These are phyloP conservation scores for Ilex asprella DNA, from an alignment of 257 asterid species.

Conservation along the genomic window DNA sequence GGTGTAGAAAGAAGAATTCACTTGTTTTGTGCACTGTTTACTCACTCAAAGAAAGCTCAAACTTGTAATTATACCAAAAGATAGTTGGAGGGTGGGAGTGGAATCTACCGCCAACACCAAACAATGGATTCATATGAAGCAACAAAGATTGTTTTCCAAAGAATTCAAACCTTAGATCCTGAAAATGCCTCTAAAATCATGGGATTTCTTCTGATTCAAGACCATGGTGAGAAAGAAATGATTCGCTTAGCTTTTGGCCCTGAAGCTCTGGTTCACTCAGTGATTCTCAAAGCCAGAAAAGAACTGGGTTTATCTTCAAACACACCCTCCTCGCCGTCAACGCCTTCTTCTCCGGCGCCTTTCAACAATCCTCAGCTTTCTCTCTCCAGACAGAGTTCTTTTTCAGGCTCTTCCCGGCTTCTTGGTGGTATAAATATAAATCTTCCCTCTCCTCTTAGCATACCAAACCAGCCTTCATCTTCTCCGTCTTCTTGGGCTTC, in stretches of 20 bases:
- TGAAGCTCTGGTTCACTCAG: constrained; percentile 44
- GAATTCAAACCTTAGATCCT: constrained; percentile 59
- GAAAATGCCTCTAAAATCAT: constrained; percentile 63
- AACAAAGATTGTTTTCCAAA: constrained; percentile 57
- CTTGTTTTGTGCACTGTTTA: not conserved
- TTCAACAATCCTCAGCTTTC: constrained; percentile 8
- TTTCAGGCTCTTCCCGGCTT: constrained; percentile 28
- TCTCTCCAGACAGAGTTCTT: constrained; percentile 43
- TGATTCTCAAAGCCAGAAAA: constrained; percentile 42
- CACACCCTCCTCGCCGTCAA: constrained; percentile 25
- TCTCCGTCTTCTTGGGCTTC: constrained; percentile 35
- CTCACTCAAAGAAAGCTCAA: constrained; percentile 17
- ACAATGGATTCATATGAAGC: constrained; percentile 76
- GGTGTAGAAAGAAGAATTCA: constrained; percentile 17
- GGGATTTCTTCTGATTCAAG: constrained; percentile 64
- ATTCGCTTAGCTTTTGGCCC: constrained; percentile 73
- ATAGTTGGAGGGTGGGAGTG: not conserved
- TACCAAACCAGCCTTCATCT: constrained; percentile 27
- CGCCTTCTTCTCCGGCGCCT: constrained; percentile 30
- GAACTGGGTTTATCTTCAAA: constrained; percentile 40
- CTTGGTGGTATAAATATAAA: constrained; percentile 19
- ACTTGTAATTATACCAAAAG: constrained; percentile 20
- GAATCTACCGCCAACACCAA: not conserved
- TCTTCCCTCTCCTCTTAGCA: constrained; percentile 60
- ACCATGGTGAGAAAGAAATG: constrained; percentile 75